Percentiles rank a stretch among this genome's conserved stretches.
phyloP scores from a whole-genome alignment of 192 early-diverging fungal species.

The Rhizoclosmatium sp. region DNA sequence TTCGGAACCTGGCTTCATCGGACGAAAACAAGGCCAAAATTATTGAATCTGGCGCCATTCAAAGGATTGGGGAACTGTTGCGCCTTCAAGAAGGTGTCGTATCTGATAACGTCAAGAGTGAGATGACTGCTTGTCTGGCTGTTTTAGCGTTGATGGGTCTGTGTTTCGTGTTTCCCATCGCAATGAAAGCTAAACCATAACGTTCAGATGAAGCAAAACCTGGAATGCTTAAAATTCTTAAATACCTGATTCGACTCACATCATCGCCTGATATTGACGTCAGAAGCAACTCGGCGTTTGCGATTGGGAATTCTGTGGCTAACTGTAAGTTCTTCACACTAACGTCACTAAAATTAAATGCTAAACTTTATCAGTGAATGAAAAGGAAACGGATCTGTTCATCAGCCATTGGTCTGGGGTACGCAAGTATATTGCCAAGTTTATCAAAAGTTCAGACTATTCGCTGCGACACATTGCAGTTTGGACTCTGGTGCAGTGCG shows the following conservation, averaged over 20 bases:
- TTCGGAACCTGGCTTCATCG: slow-evolving; percentile 84
- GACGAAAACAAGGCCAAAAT: slow-evolving; percentile 80
- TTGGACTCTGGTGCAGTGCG: slow-evolving; percentile 85
- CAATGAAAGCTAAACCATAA: background rate
- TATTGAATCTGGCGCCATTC: slow-evolving; percentile 77
- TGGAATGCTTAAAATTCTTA: slow-evolving; percentile 56
- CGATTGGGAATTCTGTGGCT: slow-evolving; percentile 75
- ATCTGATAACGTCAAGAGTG: slow-evolving; percentile 40
- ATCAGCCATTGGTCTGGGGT: slow-evolving; percentile 69
- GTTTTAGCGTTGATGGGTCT: slow-evolving; percentile 72
- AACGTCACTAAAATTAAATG: background rate
- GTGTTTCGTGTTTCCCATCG: slow-evolving; percentile 26
- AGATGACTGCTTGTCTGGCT: slow-evolving; percentile 86
- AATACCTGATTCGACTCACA: slow-evolving; percentile 75
- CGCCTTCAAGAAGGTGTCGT: slow-evolving; percentile 25
- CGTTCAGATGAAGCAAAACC: slow-evolving; percentile 23
- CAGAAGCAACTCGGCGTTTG: slow-evolving; percentile 80
- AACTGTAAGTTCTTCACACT: slow-evolving; percentile 44
- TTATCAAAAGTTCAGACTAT: slow-evolving; percentile 68
- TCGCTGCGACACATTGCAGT: slow-evolving; percentile 83
- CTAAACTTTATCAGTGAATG: slow-evolving; percentile 57
- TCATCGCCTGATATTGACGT: slow-evolving; percentile 67
- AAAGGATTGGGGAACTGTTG: slow-evolving; percentile 70
- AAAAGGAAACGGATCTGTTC: slow-evolving; percentile 63
- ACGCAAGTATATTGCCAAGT: slow-evolving; percentile 77